Percentiles rank a stretch among this genome's conserved stretches.
phyloP scores from a whole-genome alignment of 2,329 filamentous ascomycete genomes.

The Penicillium sp. region DNA sequence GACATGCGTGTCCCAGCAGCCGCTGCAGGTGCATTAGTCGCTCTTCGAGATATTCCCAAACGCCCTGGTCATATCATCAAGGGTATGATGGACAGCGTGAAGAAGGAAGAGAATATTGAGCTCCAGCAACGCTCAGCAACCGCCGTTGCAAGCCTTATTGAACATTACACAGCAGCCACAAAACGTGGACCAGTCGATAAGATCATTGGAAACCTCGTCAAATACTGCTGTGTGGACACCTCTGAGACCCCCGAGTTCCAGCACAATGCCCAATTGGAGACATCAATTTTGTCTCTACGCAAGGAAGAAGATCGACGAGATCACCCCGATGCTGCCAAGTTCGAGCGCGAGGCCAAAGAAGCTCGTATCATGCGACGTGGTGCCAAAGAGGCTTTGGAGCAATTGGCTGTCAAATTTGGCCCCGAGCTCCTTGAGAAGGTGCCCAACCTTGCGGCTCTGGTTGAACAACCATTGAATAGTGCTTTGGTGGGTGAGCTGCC shows the following conservation, averaged over 20 bases:
- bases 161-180: conserved; percentile 76
- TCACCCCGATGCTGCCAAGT: conserved; percentile 85
- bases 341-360: conserved; percentile 83
- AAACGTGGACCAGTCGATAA: conserved; percentile 89
- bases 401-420: conserved; percentile 79
- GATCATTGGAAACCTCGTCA: conserved; percentile 91
- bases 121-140: conserved; percentile 83
- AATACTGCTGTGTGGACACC: conserved; percentile 96
- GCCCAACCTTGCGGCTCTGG: conserved; percentile 76
- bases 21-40: conserved; percentile 82
- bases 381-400: conserved; percentile 90
- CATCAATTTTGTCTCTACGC: conserved; percentile 84
- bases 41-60: conserved; percentile 85
- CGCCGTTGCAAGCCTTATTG: conserved; percentile 82
- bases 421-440: conserved; percentile 75
- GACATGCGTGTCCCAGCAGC: conserved; percentile 85
- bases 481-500: conserved; percentile 74
- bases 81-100: conserved; percentile 97
- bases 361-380: conserved; percentile 89
- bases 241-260: conserved; percentile 96
- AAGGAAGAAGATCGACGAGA: conserved; percentile 97
- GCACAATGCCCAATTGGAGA: conserved; percentile 74
- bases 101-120: conserved; percentile 87
- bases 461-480: conserved; percentile 75
- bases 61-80: conserved; percentile 93